Conservation (phyloP, 805 yeast genomes). For the Peterozyma toletana region DNA sequence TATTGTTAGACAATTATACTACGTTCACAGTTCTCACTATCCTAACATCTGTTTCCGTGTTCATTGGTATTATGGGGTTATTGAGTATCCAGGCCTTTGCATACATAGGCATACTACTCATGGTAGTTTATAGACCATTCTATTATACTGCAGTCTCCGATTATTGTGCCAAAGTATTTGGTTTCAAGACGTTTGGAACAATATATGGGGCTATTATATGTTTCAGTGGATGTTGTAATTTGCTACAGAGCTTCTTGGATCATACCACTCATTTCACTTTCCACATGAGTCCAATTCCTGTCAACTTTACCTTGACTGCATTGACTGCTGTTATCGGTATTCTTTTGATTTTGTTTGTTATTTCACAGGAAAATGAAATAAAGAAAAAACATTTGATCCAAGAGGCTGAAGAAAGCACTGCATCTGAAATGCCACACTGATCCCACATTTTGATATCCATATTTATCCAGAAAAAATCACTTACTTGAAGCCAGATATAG, state of each 20-base stretch:
- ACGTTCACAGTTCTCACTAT: slow-evolving; percentile 51
- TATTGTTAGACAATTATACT: slow-evolving; percentile 65
- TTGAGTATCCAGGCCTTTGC: slow-evolving; percentile 43
- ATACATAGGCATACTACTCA: slow-evolving; percentile 56
- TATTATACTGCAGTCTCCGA: slow-evolving; percentile 91
- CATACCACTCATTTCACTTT: slow-evolving; percentile 59
- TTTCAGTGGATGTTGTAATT: slow-evolving; percentile 73
- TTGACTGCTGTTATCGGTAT: slow-evolving; percentile 48
- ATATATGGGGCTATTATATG: slow-evolving; percentile 84
- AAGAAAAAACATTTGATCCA: slow-evolving; percentile 46
- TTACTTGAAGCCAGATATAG: too few relatives aligned
- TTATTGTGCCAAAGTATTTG: slow-evolving; percentile 87
- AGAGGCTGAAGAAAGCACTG: slow-evolving; percentile 59
- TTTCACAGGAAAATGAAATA: slow-evolving; percentile 30
- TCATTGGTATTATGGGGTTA: slow-evolving; percentile 69
- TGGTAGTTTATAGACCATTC: slow-evolving; percentile 85
- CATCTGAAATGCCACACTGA: slow-evolving; percentile 34
- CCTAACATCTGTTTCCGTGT: slow-evolving; percentile 45
- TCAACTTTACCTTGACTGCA: slow-evolving; percentile 49
- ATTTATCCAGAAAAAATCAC: too few relatives aligned
- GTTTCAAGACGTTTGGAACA: slow-evolving; percentile 86
- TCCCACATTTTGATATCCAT: too few relatives aligned
- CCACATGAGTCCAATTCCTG: slow-evolving; percentile 72
- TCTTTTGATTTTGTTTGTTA: slow-evolving; percentile 35
- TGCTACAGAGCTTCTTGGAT: slow-evolving; percentile 67